These are phyloP conservation scores for Medicago arabica DNA, from an alignment of 306 rosid genomes.

Conservation along the genomic window DNA sequence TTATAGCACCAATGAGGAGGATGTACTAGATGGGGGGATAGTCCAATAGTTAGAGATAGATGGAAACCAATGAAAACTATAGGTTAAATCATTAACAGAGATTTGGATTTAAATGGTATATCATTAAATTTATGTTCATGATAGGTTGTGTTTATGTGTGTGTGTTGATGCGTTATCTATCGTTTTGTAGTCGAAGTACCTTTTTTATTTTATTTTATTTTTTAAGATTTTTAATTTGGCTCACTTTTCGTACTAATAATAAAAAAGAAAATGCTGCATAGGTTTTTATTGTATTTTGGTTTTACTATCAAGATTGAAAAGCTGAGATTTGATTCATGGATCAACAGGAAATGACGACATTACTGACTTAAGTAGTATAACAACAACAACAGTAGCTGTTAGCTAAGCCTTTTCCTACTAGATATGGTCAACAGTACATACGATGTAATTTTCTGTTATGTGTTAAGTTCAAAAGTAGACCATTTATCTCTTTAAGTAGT, in stretches of 20 bases:
- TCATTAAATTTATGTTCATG: not conserved
- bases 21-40: not conserved
- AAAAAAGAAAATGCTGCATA: not conserved
- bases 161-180: not conserved
- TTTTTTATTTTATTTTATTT: not conserved
- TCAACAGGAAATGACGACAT: not conserved
- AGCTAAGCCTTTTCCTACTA: not conserved
- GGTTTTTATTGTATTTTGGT: not conserved
- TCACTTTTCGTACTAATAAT: not conserved
- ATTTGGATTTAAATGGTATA: not conserved
- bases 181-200: not conserved
- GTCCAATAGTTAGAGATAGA: constrained; percentile 10
- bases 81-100: not conserved
- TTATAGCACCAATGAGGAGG: not conserved
- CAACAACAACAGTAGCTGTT: not conserved
- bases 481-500: not conserved
- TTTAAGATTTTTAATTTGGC: not conserved
- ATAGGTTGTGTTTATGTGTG: not conserved
- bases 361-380: not conserved
- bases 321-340: not conserved
- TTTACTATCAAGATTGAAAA: not conserved
- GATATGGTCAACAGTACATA: not conserved
- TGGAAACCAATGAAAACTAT: not conserved
- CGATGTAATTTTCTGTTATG: not conserved
- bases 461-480: not conserved